Evolutionary conservation across 1,284 basidiomycete genomes (phyloP).

Genomic region (Gomphus bonarii): DNA sequence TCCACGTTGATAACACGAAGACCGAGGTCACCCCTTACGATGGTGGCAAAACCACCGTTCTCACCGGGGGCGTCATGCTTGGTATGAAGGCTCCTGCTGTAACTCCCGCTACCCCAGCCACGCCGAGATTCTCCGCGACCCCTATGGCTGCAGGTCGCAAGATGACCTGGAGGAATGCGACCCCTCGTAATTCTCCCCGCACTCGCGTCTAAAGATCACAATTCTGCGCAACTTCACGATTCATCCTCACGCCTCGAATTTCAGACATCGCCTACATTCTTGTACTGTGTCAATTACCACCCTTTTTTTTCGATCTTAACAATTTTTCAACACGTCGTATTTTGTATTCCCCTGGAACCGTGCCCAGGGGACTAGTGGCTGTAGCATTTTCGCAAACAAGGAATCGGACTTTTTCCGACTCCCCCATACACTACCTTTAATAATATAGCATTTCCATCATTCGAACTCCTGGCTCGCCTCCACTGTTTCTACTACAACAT

Average conservation of each 20-base stretch:
- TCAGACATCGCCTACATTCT: neutral
- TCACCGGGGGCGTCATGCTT: conserved; percentile 78
- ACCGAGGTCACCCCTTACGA: conserved; percentile 73
- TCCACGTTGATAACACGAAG: conserved; percentile 61
- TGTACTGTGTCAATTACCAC: neutral
- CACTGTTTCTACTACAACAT: conserved; percentile 3
- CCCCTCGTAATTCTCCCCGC: neutral
- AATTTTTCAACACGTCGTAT: neutral
- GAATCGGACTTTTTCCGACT: neutral
- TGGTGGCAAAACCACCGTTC: conserved; percentile 74
- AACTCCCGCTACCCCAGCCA: neutral
- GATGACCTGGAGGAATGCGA: conserved; percentile 3
- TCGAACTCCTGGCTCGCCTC: neutral
- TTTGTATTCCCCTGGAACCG: conserved; percentile 6
- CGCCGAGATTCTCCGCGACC: conserved; percentile 5
- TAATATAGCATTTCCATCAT: conserved; percentile 3
- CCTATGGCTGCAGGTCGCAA: neutral
- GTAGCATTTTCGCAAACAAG: conserved; percentile 7
- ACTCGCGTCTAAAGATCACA: conserved; percentile 2
- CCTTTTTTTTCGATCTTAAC: neutral
- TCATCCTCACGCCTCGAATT: neutral
- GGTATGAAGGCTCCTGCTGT: conserved; percentile 30
- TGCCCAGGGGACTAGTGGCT: conserved; percentile 10
- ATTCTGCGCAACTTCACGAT: neutral
- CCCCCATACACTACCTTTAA: conserved; percentile 5